Conservation (phyloP, 139 green algal genomes). For the Chlorella sorokiniana region DNA sequence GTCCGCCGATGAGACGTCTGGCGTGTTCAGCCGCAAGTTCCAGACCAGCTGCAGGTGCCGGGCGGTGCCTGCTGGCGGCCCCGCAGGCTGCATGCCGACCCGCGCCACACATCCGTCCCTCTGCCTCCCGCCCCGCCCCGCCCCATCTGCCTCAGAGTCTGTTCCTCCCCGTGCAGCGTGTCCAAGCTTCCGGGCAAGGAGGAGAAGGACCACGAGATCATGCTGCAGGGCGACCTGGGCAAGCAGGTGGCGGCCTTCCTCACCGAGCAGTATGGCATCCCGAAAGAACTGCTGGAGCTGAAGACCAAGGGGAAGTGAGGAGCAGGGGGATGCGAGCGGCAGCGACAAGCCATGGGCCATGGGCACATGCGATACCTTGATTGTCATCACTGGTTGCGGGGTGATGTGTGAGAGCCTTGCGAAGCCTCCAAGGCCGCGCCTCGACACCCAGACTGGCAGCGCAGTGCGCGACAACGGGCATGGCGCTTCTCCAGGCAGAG, state of each 20-base stretch:
- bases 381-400: too few species aligned
- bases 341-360: not conserved
- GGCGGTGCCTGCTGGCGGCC: too few species aligned
- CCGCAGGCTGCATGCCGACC: too few species aligned
- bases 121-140: too few species aligned
- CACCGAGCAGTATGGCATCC: slow-evolving; percentile 25
- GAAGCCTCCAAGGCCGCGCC: too few species aligned
- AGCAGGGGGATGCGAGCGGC: not conserved
- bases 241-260: slow-evolving; percentile 28
- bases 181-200: slow-evolving; percentile 42
- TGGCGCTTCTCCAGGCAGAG: too few species aligned
- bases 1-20: slow-evolving; percentile 8
- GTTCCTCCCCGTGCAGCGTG: slow-evolving; percentile 16
- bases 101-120: too few species aligned
- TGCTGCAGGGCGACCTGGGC: slow-evolving; percentile 32
- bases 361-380: too few species aligned
- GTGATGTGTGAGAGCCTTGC: too few species aligned
- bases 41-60: slow-evolving; percentile 35
- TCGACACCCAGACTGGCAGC: too few species aligned
- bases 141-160: not conserved
- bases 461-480: too few species aligned
- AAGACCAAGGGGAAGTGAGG: slow-evolving; percentile 26
- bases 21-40: slow-evolving; percentile 34
- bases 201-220: slow-evolving; percentile 31
- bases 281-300: slow-evolving; percentile 5